These are phyloP conservation scores for Royoungia palumana DNA, from an alignment of 768 basidiomycete genomes.

Conservation along the genomic window DNA sequence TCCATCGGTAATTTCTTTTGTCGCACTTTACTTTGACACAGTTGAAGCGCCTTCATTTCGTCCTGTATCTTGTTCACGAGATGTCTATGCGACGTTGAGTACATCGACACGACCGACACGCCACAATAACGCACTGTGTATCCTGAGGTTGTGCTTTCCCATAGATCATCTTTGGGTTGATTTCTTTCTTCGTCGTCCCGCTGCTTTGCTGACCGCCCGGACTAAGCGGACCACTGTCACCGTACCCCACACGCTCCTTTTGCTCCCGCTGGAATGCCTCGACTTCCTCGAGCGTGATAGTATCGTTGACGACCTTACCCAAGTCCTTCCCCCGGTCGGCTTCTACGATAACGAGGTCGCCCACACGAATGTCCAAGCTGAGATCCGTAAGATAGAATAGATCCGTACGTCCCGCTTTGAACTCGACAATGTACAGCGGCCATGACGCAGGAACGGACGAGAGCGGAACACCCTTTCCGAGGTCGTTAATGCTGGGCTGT, in stretches of 20 bases:
- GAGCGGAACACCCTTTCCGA: conserved; percentile 88
- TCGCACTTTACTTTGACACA: conserved; percentile 88
- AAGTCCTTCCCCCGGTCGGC: conserved; percentile 93
- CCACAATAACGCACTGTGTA: conserved; percentile 55
- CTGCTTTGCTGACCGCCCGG: conserved; percentile 40
- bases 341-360: conserved; percentile 94
- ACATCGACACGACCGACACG: neutral
- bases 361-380: conserved; percentile 63
- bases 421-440: conserved; percentile 95
- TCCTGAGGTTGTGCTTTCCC: conserved; percentile 82
- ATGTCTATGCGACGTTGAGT: conserved; percentile 42
- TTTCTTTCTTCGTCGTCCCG: conserved; percentile 72
- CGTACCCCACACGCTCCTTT: conserved; percentile 49
- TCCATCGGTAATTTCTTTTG: conserved; percentile 98
- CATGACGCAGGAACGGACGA: conserved; percentile 77
- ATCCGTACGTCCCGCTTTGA: conserved; percentile 96
- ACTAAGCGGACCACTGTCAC: conserved; percentile 45
- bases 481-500: conserved; percentile 42
- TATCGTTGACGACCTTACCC: conserved; percentile 89
- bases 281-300: conserved; percentile 85
- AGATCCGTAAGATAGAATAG: conserved; percentile 86
- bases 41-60: conserved; percentile 85
- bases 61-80: conserved; percentile 83
- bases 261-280: conserved; percentile 87
- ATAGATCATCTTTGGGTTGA: conserved; percentile 96